Evolutionary conservation across 768 basidiomycete species (phyloP).

Genomic region (Amanita fuliginea): DNA sequence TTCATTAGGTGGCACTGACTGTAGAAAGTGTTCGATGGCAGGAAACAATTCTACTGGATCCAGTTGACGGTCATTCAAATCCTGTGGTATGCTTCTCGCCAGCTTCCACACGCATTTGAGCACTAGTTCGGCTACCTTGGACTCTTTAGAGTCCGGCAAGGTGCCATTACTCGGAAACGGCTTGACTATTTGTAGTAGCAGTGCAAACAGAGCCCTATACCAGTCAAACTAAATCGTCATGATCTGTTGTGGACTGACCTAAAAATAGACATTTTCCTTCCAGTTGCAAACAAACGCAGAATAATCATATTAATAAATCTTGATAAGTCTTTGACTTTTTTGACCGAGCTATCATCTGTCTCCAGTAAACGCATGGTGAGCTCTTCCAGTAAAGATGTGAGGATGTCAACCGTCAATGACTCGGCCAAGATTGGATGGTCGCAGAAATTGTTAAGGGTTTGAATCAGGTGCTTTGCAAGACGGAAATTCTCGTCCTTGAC

Average conservation of each 20-base stretch:
- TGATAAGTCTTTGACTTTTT: conserved; percentile 85
- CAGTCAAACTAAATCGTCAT: conserved; percentile 5
- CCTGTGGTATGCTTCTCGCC: conserved; percentile 88
- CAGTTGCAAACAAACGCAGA: conserved; percentile 84
- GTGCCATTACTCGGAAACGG: conserved; percentile 74
- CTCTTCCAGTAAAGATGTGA: conserved; percentile 85
- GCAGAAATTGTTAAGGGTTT: conserved; percentile 91
- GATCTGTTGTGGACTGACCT: conserved; percentile 38
- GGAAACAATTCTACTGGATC: conserved; percentile 86
- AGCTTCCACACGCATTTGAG: conserved; percentile 98
- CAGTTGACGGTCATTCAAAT: conserved; percentile 67
- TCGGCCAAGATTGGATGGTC: conserved; percentile 84
- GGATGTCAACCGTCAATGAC: conserved; percentile 72
- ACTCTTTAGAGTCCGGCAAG: conserved; percentile 63
- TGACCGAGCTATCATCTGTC: conserved; percentile 78
- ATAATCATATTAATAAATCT: conserved; percentile 99
- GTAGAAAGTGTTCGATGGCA: conserved; percentile 88
- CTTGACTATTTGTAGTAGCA: conserved; percentile 74
- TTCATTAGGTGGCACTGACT: conserved; percentile 89
- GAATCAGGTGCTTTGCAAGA: conserved; percentile 93
- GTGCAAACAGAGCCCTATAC: conserved; percentile 61
- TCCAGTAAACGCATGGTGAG: conserved; percentile 84
- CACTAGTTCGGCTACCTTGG: conserved; percentile 86
- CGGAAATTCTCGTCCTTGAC: conserved; percentile 75
- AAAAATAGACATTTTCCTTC: conserved; percentile 83